Evolutionary conservation across 805 yeast species (phyloP), one percentile per base, ranked within the genome.

Genomic region (Vanderwaltozyma polyspora): DNA sequence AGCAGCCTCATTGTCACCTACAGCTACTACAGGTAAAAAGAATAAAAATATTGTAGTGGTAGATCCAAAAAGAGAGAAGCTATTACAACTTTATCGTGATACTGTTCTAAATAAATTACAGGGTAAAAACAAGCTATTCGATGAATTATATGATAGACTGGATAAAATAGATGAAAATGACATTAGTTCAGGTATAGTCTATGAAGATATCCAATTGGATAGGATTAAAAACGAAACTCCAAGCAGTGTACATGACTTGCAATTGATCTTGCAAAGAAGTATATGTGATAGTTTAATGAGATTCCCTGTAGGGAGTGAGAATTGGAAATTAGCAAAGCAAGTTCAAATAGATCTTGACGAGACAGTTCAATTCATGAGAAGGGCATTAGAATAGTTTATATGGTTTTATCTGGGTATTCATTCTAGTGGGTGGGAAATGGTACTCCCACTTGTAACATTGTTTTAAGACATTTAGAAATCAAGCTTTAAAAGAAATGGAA

Each of bases 321-420:
- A 44, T 3, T 55, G 58, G 56, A 36, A 32, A 19, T 42, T 42
- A 11, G 57, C 54, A 5, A 29, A 44, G 19, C 55, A 51, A 28
- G 45, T 50, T 12, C 61, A 56, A 34, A 16, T 37, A 3, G 59
- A 56, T 36, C 36, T 56, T 15, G 58, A 54, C 28, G 59, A 54
- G 32, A 56, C 59, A 2, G 58, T 56, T 1, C 57, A 52, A 33
- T 56, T 56, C 41, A 56, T 56, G 52, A 44, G 60, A 34, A 42
- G 59, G 28, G 60, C 59, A 23, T 33, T 56, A 13, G 59, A 52
- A 26, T 52, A 40, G 25, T 16, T 3, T 24, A 24, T 5, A n/a
- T n/a, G n/a, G n/a, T n/a, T n/a, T n/a, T n/a, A n/a, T n/a, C n/a
- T n/a, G n/a, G n/a, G n/a, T n/a, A n/a, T n/a, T n/a, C n/a, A n/a